phyloP scores from a whole-genome alignment of 768 basidiomycete genomes.

The Tephrocybe rancida region DNA sequence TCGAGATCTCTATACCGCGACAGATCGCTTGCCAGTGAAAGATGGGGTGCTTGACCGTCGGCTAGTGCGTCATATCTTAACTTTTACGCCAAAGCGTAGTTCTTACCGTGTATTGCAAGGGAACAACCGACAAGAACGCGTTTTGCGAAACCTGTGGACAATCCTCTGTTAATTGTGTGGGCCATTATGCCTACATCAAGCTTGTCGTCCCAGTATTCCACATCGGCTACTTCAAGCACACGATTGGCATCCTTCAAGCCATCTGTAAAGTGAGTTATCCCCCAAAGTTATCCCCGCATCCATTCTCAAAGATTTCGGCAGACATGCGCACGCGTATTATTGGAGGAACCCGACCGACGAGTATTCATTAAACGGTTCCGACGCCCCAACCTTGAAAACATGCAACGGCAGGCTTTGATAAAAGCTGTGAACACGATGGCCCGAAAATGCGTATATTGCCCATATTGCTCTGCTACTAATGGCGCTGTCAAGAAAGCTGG shows the following conservation, averaged over 20 bases:
- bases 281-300: not conserved
- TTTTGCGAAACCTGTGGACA: conserved; percentile 96
- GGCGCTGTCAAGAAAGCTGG: conserved; percentile 97
- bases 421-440: conserved; percentile 87
- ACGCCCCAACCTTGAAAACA: conserved; percentile 86
- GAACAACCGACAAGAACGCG: conserved; percentile 90
- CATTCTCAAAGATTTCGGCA: conserved; percentile 25
- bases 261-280: conserved; percentile 84
- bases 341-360: conserved; percentile 87
- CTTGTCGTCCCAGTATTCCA: conserved; percentile 96
- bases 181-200: conserved; percentile 99
- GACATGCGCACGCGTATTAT: conserved; percentile 91
- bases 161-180: conserved; percentile 91
- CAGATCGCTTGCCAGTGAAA: conserved; percentile 82
- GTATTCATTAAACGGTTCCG: conserved; percentile 89
- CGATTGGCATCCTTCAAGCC: conserved; percentile 88
- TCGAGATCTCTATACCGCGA: conserved; percentile 86
- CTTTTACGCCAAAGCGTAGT: not conserved
- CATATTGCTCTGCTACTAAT: conserved; percentile 91
- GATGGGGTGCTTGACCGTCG: conserved; percentile 93
- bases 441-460: conserved; percentile 90
- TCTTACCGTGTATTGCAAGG: conserved; percentile 48
- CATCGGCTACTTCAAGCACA: conserved; percentile 97
- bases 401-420: conserved; percentile 78
- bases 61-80: conserved; percentile 54